Evolutionary conservation across 768 basidiomycete genomes (phyloP).

Genomic region (Tricholoma matsutake): DNA sequence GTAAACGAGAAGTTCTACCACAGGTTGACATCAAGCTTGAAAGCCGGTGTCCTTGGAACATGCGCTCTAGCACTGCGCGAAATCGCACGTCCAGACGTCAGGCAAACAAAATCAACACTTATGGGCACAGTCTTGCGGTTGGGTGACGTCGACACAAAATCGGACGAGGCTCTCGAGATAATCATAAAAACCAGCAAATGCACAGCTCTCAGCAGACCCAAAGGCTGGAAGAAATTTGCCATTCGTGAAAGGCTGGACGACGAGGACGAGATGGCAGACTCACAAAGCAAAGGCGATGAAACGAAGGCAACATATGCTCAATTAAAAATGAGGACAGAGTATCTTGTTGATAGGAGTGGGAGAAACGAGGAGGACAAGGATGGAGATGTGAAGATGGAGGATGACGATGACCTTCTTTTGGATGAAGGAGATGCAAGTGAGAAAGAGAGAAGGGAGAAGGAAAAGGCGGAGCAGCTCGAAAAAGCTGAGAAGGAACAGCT

Average conservation of each 20-base stretch:
- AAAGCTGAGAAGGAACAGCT: conserved; percentile 79
- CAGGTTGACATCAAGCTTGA: conserved; percentile 37
- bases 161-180: conserved; percentile 75
- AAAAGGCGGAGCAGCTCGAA: conserved; percentile 37
- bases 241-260: conserved; percentile 34
- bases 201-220: conserved; percentile 66
- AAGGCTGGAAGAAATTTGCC: conserved; percentile 77
- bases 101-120: conserved; percentile 63
- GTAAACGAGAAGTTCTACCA: conserved; percentile 75
- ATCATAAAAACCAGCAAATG: conserved; percentile 76
- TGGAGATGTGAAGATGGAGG: conserved; percentile 40
- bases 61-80: conserved; percentile 65
- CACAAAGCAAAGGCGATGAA: conserved; percentile 23
- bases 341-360: conserved; percentile 48
- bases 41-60: conserved; percentile 56
- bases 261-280: conserved; percentile 34
- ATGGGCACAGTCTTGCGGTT: conserved; percentile 67
- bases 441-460: conserved; percentile 27
- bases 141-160: conserved; percentile 65
- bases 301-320: conserved; percentile 37
- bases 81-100: conserved; percentile 59
- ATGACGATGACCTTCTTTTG: conserved; percentile 27
- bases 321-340: conserved; percentile 51
- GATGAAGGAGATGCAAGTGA: conserved; percentile 20
- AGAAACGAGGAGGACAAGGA: conserved; percentile 38